phyloP scores from a whole-genome alignment of 257 asterid species.

The Mitragyna speciosa region DNA sequence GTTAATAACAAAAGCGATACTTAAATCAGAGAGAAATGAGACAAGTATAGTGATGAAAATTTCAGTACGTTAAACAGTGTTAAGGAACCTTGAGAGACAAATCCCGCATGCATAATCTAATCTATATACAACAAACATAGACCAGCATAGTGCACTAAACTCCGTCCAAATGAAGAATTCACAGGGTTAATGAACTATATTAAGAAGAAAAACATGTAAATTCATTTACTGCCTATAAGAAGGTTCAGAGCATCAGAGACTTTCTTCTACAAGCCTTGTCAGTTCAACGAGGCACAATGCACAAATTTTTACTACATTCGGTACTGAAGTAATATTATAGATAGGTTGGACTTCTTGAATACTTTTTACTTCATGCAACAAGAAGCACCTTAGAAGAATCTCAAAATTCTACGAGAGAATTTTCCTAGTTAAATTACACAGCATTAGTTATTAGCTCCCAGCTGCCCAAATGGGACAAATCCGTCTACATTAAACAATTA shows the following conservation, averaged over 20 bases:
- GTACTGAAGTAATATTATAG: not conserved
- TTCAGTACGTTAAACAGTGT: not conserved
- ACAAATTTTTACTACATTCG: not conserved
- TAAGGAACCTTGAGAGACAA: not conserved
- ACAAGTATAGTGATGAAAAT: not conserved
- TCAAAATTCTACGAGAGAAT: not conserved
- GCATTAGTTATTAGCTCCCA: not conserved
- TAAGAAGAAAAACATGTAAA: not conserved
- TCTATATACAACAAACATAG: not conserved
- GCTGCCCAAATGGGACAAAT: not conserved
- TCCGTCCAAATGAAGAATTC: not conserved
- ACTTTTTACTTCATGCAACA: not conserved
- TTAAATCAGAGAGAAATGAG: too few relatives aligned
- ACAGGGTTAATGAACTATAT: not conserved
- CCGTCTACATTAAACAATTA: not conserved
- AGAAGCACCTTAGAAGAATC: not conserved
- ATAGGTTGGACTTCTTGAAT: not conserved
- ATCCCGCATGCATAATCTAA: not conserved
- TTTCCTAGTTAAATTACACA: not conserved
- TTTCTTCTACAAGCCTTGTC: not conserved
- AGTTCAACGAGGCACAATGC: not conserved
- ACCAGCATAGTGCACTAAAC: not conserved
- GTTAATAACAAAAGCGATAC: not conserved
- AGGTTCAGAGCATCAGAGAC: not conserved
- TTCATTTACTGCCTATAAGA: not conserved